Evolutionary conservation across 2,329 filamentous ascomycete species (phyloP), one percentile per base, ranked within the genome.

Genomic region (Sporothrix humicola): DNA sequence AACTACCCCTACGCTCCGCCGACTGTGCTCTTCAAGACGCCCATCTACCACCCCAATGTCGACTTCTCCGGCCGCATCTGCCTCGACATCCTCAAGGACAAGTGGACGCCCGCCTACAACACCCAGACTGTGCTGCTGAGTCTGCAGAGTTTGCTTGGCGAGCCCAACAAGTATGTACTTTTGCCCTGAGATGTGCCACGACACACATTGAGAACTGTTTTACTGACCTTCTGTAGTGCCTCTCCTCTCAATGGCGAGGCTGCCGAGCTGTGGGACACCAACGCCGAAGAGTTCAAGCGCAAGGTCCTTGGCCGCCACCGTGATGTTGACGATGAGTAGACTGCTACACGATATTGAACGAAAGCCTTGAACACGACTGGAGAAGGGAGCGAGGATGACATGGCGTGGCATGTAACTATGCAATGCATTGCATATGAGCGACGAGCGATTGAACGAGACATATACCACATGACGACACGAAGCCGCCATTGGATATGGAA

Each of bases 21-120:
- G 0, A 94, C 92, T 2, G 96, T 99, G 20, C 88, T 97, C 74
- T 99, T 98, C 90, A 97, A 95, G 86, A 99, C 97, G 7, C 96
- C 96, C 52, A 98, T 99, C 84, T 99, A 98, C 87, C 96, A 99
- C 83, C 96, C 96, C 72, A 99, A 99, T 79, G 93, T 99, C 78
- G 96, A 99, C 84, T 98, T 99, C 85, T 95, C 93, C 3, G 96
- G 96, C 56, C 90, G 96, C 73, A 99, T 99, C 83, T 99, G 96
- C 82, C 87, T 99, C 75, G 97, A 99, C 80, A 99, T 99, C 78
- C 87, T 99, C 77, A 98, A 98, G 87, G 96, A 98, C 83, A 98
- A 98, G 85, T 99, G 96, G 96, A 97, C 94, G 74, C 94, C 96
- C 20, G 95, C 97, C 59, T 97, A 98, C 87, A 98, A 98, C 80